Base-by-base conservation (phyloP, 1,284 basidiomycete species). In the Pseudozyma sp. region DNA sequence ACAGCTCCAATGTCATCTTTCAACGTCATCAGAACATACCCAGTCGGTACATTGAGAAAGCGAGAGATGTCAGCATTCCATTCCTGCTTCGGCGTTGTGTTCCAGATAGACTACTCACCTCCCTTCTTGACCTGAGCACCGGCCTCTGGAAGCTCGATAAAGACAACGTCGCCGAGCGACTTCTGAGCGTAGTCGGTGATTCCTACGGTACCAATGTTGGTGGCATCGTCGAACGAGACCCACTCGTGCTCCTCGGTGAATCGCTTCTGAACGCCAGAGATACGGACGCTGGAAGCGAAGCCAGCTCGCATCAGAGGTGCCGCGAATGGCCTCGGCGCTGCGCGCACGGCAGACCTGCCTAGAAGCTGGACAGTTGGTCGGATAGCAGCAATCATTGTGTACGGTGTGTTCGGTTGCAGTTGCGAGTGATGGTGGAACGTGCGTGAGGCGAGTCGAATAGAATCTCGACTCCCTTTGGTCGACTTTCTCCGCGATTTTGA, bases 101-200 rank as follows among this genome's bases (percentile, higher is more conserved):
- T 45, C 31, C 14, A 10, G 17, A 24, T 11, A 14, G 10, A 46
- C 6, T 53, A 79, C 87, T 81, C 74, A 97, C 96, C 94, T 80
- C 93, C 94, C 85, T 91, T 87, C 39, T 86, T 84, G 61, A 98
- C 88, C 75, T 89, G 86, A 3, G 88, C 88, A 9, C 92, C 94
- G n/a, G 88, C 84, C 13, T 85, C 78, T 4, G 94, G 93, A 57
- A 99, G 88, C 85, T 99, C 97, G 59, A 99, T 94, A 86, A 94
- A 99, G 51, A 99, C 96, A 61, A 99, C 94, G 85, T 99, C 97
- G 30, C 96, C 97, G 4, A 99, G 88, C 53, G 91, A 90, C 61
- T 90, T 89, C 85, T 98, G 94, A 5, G 96, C 96, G 84, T 97
- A 93, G 85, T 97, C 88, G 19, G 97, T 98, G 84, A 99, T 94